phyloP scores from a whole-genome alignment of 176 grass and related monocot species.

The Pharus latifolius region DNA sequence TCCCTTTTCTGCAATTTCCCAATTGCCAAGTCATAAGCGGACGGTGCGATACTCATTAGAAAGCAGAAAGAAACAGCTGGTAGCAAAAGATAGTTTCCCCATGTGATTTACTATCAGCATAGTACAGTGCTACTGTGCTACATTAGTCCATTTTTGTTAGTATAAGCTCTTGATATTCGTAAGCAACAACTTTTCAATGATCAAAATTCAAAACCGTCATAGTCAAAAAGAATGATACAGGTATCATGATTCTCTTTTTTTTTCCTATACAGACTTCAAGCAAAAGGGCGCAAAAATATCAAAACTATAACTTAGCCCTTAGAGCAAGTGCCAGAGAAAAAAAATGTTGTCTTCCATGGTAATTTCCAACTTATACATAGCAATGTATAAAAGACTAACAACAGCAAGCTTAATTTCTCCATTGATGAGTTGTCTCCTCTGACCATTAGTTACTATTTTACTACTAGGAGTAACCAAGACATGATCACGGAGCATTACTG shows the following conservation, averaged over 20 bases:
- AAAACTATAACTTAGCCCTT: too few species aligned
- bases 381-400: not conserved
- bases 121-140: not conserved
- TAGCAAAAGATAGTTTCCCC: not conserved
- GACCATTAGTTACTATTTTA: too few species aligned
- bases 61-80: not conserved
- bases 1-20: conserved; percentile 35
- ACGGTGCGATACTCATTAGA: not conserved
- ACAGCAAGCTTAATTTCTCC: not conserved
- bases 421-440: not conserved
- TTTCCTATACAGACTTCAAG: too few species aligned
- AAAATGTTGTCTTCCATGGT: too few species aligned
- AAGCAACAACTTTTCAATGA: not conserved
- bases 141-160: not conserved
- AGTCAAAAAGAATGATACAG: not conserved
- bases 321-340: too few species aligned
- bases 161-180: not conserved
- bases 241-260: conserved; percentile 3
- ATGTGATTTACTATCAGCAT: not conserved
- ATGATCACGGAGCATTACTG: not conserved
- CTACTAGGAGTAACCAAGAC: not conserved
- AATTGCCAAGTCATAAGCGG: not conserved
- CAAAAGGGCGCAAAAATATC: too few species aligned
- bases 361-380: not conserved
- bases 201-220: not conserved